Percentiles rank a stretch among this genome's conserved stretches.
phyloP scores from a whole-genome alignment of 306 rosid species.

The Nissolia schottii region DNA sequence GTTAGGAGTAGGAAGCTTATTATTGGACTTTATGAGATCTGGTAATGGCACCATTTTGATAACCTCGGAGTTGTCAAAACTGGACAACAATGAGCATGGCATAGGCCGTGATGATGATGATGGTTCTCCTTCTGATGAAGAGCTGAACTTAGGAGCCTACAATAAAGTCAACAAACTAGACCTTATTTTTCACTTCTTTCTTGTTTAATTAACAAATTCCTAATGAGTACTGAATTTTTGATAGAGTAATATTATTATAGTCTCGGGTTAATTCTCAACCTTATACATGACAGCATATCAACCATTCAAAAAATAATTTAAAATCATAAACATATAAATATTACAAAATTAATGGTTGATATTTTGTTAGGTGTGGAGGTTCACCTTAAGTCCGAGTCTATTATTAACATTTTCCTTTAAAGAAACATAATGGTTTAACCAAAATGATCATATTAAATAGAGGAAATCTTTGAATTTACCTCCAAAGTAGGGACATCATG shows the following conservation, averaged over 20 bases:
- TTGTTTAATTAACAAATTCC: too few relatives aligned
- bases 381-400: too few relatives aligned
- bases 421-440: background rate
- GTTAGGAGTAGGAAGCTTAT: slow-evolving; percentile 22
- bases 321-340: too few relatives aligned
- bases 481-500: slow-evolving; percentile 31
- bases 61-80: slow-evolving; percentile 28
- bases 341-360: too few relatives aligned
- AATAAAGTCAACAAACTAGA: background rate
- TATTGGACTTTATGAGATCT: slow-evolving; percentile 48
- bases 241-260: too few relatives aligned
- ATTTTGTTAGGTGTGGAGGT: too few relatives aligned
- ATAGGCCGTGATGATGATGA: slow-evolving; percentile 39
- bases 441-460: background rate
- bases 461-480: slow-evolving; percentile 32
- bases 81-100: slow-evolving; percentile 33
- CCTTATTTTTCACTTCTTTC: too few relatives aligned
- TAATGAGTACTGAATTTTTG: too few relatives aligned
- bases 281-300: too few relatives aligned
- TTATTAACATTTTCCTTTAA: too few relatives aligned
- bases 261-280: too few relatives aligned
- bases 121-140: slow-evolving; percentile 63
- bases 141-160: slow-evolving; percentile 54
- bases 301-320: too few relatives aligned
- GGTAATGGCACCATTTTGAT: slow-evolving; percentile 54